These are phyloP conservation scores for Dryas drummondii DNA, from an alignment of 306 rosid species.

Conservation along the genomic window DNA sequence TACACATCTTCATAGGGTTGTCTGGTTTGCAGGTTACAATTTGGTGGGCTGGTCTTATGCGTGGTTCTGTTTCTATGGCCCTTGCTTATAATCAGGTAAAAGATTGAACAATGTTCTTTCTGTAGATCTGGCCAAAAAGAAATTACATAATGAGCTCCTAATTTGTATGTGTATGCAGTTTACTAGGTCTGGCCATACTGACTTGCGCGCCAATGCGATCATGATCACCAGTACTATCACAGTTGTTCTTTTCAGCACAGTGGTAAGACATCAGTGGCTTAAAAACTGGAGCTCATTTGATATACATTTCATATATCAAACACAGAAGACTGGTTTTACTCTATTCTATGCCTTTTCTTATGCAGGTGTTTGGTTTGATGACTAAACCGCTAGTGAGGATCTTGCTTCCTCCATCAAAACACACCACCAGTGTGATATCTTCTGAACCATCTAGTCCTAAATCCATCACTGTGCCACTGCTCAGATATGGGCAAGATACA, in stretches of 20 bases:
- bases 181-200: slow-evolving; percentile 71
- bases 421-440: slow-evolving; percentile 34
- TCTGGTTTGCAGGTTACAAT: slow-evolving; percentile 63
- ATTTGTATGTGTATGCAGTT: slow-evolving; percentile 57
- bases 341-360: neutral
- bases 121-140: neutral
- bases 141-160: slow-evolving; percentile 1
- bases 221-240: slow-evolving; percentile 97
- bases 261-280: slow-evolving; percentile 49
- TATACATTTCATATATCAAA: neutral
- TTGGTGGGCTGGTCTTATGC: slow-evolving; percentile 99
- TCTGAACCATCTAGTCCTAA: slow-evolving; percentile 74
- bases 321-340: neutral
- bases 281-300: neutral
- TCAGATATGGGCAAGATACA: slow-evolving; percentile 44
- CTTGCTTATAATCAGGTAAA: slow-evolving; percentile 92
- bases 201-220: slow-evolving; percentile 66
- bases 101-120: slow-evolving; percentile 21
- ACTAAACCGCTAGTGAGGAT: slow-evolving; percentile 86
- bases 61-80: slow-evolving; percentile 98
- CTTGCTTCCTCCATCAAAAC: slow-evolving; percentile 69
- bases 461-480: slow-evolving; percentile 61
- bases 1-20: neutral
- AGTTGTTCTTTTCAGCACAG: slow-evolving; percentile 95
- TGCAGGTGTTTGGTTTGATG: slow-evolving; percentile 92